Evolutionary conservation across 2,329 filamentous ascomycete species (phyloP), one percentile per base, ranked within the genome.

Genomic region (Coleophoma cylindrospora): DNA sequence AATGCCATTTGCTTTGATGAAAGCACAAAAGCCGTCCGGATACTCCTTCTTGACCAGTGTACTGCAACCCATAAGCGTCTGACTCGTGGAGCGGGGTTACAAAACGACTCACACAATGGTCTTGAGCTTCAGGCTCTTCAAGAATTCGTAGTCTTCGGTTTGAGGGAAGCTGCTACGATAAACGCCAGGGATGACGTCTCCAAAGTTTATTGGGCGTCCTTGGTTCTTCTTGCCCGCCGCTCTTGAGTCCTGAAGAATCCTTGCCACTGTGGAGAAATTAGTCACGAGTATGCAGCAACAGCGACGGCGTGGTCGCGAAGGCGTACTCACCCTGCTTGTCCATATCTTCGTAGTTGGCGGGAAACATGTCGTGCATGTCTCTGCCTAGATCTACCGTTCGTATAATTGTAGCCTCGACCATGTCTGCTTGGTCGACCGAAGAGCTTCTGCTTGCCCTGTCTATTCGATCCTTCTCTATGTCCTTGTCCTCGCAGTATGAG

Each of bases 111-210:
- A 89, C 82, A 96, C 75, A 51, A 96, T 84, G 14, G 87, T 92
- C 71, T 88, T 91, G 54, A 96, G 72, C 11, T 80, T 74, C 45
- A 95, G 73, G 22, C 72, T 74, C 59, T 78, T 72, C 49, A 96
- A 71, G 61, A 87, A 92, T 3, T 74, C 73, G 55, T 87, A 86
- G 62, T 95, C 86, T 50, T 84, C 77, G 5, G 76, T 68, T 54
- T 82, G 73, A 3, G 91, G 91, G 64, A 91, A 96, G 57, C 86
- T 86, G 67, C 89, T 92, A 47, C 91, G 81, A 65, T 89, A 96
- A 27, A 96, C 75, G 9, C 86, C 84, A 7, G 83, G 79, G 17
- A 85, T 71, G 17, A 96, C 86, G 27, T 82, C 71, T 15, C 86
- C 89, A 67, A 92, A 96, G 64, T 96, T 96, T 56, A 71, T 61